Conservation (phyloP, 768 basidiomycete species). For the Suillus clintonianus region DNA sequence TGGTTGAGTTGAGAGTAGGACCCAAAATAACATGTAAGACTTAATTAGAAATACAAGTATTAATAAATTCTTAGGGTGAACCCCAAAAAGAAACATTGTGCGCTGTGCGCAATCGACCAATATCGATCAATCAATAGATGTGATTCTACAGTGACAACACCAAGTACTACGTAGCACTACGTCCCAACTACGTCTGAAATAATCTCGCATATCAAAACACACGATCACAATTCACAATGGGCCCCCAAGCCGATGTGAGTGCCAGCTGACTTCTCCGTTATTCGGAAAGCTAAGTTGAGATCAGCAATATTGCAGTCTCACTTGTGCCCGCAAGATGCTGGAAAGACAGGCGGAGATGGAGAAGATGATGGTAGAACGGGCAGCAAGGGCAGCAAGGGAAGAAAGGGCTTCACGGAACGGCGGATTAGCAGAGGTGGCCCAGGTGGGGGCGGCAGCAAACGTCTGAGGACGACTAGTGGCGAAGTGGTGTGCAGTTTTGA, state of each 20-base stretch:
- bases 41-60: not conserved
- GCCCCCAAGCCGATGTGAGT: not conserved
- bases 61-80: too few relatives aligned
- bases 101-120: not conserved
- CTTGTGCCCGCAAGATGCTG: not conserved
- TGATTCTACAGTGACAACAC: not conserved
- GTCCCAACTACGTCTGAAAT: too few relatives aligned
- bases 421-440: not conserved
- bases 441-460: not conserved
- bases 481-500: not conserved
- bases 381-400: not conserved
- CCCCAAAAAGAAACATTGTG: not conserved
- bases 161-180: too few relatives aligned
- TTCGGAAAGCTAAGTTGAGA: not conserved
- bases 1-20: too few relatives aligned
- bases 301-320: not conserved
- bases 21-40: too few relatives aligned
- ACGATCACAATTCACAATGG: not conserved
- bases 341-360: not conserved
- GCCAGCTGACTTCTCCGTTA: not conserved
- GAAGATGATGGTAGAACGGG: not conserved
- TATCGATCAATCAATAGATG: too few relatives aligned
- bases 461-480: not conserved
- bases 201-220: not conserved
- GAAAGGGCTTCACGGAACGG: not conserved